Percentiles rank a stretch among this genome's conserved stretches.
phyloP scores from a whole-genome alignment of 331 rosid genomes.

The Rhamnella rubrinervis region DNA sequence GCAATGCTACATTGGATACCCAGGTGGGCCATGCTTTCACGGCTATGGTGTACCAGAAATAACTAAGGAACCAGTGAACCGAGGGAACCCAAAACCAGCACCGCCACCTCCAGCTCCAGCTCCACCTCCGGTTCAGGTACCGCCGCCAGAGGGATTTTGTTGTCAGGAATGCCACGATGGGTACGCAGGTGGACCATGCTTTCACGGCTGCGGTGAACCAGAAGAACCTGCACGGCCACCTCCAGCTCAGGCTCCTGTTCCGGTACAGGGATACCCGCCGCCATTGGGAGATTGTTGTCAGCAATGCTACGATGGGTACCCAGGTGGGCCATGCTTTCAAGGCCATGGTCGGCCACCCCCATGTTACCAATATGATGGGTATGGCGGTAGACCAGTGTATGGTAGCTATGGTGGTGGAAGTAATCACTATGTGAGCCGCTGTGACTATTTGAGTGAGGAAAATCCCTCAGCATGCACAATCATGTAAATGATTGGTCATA shows the following conservation, averaged over 20 bases:
- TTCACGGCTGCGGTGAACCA: neutral
- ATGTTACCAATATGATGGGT: slow-evolving; percentile 34
- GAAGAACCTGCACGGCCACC: neutral
- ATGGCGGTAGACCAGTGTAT: slow-evolving; percentile 46
- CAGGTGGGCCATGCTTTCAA: slow-evolving; percentile 31
- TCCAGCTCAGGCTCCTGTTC: neutral
- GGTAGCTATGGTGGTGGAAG: slow-evolving; percentile 47
- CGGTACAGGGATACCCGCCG: no score
- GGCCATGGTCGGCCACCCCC: slow-evolving; percentile 40
- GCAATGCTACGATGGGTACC: neutral
- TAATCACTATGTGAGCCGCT: neutral
- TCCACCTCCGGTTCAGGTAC: no score
- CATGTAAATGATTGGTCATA: slow-evolving; percentile 30
- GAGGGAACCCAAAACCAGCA: neutral
- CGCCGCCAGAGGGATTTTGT: slow-evolving; percentile 5
- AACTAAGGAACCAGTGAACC: neutral
- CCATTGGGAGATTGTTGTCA: no score
- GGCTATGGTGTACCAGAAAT: slow-evolving; percentile 3
- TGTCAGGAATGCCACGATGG: slow-evolving; percentile 35
- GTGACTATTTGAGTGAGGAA: slow-evolving; percentile 37
- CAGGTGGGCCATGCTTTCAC: slow-evolving; percentile 10
- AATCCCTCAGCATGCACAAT: slow-evolving; percentile 32
- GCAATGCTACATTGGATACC: neutral
- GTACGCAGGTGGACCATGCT: slow-evolving; percentile 32
- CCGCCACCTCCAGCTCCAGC: neutral